Base-by-base conservation (phyloP, 352 stramenopile genomes). In the Pythium insidiosum region DNA sequence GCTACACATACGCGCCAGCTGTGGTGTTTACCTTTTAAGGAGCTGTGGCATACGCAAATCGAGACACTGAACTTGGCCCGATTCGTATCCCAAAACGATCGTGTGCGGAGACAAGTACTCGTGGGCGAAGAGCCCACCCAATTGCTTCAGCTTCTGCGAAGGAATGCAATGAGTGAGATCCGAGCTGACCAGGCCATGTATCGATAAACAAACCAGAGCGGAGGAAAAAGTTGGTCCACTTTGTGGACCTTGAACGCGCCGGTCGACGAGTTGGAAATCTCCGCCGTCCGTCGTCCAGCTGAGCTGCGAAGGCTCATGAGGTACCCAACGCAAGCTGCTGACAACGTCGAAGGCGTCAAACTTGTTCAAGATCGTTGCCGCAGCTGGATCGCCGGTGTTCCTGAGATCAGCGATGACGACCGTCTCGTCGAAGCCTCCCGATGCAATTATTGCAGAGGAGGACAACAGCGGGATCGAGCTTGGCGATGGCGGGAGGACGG, bases 231-330 rank as follows among this genome's bases (percentile, higher is more conserved):
- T 9, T 15, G 15, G 9, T 15, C 4, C 2, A 55, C 37, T 4
- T 47, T 61, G 28, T 15, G 28, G 9, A 15, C 66, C 53, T 15
- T 45, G 61, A 13, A 55, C 43, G 12, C 80, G 74, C 18, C 61
- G 54, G 19, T 92, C 80, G 6, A 46, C 59, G 5, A 89, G 30
- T 58, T 86, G 77, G 36, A 88, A 84, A 13, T 85, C 72, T 5
- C 80, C 80, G 20, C 68, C 73, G 48, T 92, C 80, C 2, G 80
- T 89, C 4, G 80, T 92, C 80, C 77, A 92, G 41, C 80, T 92
- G 24, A 92, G 38, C 5, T 72, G 61, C 12, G 36, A 9, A 2
- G 63, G 54, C 15, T 64, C 45, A 0, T 39, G 47, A 16, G 67
- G 72, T 10, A 71, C 61, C 80, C 77, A 92, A 2, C 80, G 74